A percentile compares a stretch with the other conserved stretches of the same genome.
These are phyloP conservation scores for Blastocystis hominis DNA, from an alignment of 352 stramenopile genomes.

Conservation along the genomic window DNA sequence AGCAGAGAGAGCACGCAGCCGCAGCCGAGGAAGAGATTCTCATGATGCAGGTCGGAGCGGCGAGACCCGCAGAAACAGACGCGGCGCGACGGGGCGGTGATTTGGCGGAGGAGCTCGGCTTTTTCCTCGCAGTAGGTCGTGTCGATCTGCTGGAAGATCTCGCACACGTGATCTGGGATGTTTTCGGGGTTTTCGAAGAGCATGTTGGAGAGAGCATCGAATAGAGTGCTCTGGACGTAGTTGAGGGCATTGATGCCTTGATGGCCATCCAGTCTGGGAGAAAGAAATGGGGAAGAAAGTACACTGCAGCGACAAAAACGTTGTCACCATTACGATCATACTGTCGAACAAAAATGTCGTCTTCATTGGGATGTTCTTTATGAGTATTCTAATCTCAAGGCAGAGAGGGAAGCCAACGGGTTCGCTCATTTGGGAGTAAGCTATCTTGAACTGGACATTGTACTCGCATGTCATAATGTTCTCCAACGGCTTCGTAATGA, in stretches of 20 bases:
- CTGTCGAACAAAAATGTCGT: constrained; percentile 15
- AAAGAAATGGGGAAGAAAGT: background rate
- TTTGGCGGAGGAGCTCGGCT: background rate
- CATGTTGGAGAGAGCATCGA: background rate
- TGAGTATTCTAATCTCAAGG: background rate
- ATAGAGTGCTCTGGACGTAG: constrained; percentile 1
- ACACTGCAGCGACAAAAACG: constrained; percentile 36
- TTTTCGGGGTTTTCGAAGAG: constrained; percentile 37
- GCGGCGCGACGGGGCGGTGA: background rate
- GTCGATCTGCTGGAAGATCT: constrained; percentile 27
- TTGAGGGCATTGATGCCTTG: constrained; percentile 12
- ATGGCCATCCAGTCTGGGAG: constrained; percentile 28
- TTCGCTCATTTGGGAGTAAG: constrained; percentile 9
- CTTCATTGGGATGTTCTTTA: constrained; percentile 10
- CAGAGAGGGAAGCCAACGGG: background rate
- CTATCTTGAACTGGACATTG: constrained; percentile 22
- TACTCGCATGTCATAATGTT: constrained; percentile 40
- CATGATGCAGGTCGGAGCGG: background rate
- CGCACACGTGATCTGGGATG: background rate
- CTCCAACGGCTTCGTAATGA: background rate
- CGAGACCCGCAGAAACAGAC: background rate
- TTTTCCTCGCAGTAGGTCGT: constrained; percentile 27
- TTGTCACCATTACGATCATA: background rate
- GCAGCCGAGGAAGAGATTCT: background rate
- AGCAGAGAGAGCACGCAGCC: constrained; percentile 44